Evolutionary conservation across 2,329 filamentous ascomycete species (phyloP).

Genomic region (Neonectria sp.): DNA sequence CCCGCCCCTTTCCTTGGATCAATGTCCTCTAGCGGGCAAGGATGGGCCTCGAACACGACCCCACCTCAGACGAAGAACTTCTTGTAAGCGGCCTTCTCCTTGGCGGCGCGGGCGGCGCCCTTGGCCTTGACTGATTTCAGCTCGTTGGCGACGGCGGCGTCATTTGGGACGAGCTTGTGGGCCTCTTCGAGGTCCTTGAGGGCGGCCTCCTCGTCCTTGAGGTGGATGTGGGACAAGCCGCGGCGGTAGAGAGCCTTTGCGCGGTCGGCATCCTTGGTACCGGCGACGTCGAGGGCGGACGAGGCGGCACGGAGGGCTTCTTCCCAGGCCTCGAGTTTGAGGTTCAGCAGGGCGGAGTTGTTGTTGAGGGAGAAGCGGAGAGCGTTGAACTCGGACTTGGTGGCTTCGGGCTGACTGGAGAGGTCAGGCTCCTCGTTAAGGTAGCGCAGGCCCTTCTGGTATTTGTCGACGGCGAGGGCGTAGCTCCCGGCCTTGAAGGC

Average conservation of each 20-base stretch:
- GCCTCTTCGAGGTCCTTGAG: conserved; percentile 83
- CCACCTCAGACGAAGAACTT: conserved; percentile 81
- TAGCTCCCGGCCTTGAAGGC: conserved; percentile 88
- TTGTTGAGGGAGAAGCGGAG: conserved; percentile 90
- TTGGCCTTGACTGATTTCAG: conserved; percentile 84
- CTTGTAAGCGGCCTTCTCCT: conserved; percentile 93
- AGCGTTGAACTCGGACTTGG: conserved; percentile 76
- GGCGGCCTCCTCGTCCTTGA: conserved; percentile 89
- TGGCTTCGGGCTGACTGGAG: conserved; percentile 79
- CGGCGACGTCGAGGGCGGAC: conserved; percentile 78
- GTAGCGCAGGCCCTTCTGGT: conserved; percentile 93
- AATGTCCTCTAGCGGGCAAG: neutral
- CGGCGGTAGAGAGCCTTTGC: conserved; percentile 92
- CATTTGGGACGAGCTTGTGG: conserved; percentile 79
- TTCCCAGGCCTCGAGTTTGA: conserved; percentile 82
- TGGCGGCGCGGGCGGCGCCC: conserved; percentile 80
- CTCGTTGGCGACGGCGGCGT: conserved; percentile 83
- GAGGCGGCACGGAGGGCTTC: conserved; percentile 80
- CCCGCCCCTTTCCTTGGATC: conserved; percentile 19
- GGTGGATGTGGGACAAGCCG: conserved; percentile 79
- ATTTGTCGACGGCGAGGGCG: conserved; percentile 85
- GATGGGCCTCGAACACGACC: neutral
- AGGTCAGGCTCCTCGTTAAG: conserved; percentile 86
- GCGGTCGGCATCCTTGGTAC: conserved; percentile 81
- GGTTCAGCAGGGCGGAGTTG: conserved; percentile 88